These are phyloP conservation scores for Suhomyces bokatorum DNA, from an alignment of 1,139 yeast species.

Conservation along the genomic window DNA sequence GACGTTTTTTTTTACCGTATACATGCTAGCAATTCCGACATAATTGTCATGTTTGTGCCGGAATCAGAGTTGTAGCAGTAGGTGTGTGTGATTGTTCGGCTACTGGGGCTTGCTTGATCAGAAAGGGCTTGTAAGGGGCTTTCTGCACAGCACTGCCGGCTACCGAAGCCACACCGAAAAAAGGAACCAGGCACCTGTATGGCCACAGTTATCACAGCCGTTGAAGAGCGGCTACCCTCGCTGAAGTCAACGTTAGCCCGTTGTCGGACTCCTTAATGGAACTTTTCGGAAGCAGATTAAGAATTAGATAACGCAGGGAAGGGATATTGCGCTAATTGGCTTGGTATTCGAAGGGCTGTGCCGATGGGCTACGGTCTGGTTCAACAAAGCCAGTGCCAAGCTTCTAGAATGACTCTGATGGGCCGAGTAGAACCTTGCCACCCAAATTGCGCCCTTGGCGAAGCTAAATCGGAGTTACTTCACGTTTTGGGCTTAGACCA, in stretches of 20 bases:
- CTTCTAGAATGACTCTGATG: neutral
- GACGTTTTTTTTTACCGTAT: neutral
- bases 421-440: no score
- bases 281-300: no score
- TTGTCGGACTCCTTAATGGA: no score
- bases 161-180: no score
- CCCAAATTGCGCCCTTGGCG: neutral
- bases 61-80: no score
- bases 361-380: neutral
- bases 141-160: no score
- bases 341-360: neutral
- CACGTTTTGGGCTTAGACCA: neutral
- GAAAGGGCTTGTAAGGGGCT: neutral
- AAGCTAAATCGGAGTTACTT: neutral
- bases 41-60: neutral
- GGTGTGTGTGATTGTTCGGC: neutral
- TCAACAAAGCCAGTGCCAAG: constrained; percentile 1
- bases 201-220: neutral
- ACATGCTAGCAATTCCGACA: neutral
- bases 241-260: no score
- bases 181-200: no score
- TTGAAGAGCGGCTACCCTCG: neutral
- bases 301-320: no score
- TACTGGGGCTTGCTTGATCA: neutral
- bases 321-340: no score